Evolutionary conservation across 495 filamentous ascomycete genomes (phyloP).

Genomic region (Coniosporium apollinis): DNA sequence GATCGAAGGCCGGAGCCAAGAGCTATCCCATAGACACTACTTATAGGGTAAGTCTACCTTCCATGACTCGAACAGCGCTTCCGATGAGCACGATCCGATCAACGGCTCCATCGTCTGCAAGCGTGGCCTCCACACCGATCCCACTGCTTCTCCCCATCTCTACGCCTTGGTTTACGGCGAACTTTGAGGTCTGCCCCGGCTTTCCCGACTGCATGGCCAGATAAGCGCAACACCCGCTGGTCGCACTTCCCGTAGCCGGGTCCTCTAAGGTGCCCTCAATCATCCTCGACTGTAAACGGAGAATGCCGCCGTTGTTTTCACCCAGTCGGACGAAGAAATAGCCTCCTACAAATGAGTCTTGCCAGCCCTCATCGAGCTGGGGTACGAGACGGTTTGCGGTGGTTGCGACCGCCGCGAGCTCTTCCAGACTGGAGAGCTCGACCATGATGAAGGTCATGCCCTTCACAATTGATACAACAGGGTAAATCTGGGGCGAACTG

Average conservation of each 20-base stretch:
- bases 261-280: constrained; percentile 42
- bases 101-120: constrained; percentile 16
- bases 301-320: constrained; percentile 16
- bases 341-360: constrained; percentile 30
- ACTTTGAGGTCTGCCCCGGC: constrained; percentile 21
- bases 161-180: constrained; percentile 51
- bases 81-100: constrained; percentile 17
- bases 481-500: constrained; percentile 23
- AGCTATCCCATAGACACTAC: too few relatives aligned
- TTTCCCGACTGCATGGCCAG: constrained; percentile 31
- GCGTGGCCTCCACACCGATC: constrained; percentile 30
- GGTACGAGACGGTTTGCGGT: constrained; percentile 6
- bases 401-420: constrained; percentile 22
- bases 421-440: constrained; percentile 29
- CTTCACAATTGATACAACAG: constrained; percentile 46
- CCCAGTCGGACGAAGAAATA: constrained; percentile 38
- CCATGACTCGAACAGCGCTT: constrained; percentile 22
- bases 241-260: constrained; percentile 51
- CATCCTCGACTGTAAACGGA: constrained; percentile 33
- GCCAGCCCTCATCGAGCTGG: constrained; percentile 41
- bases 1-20: too few relatives aligned
- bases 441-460: constrained; percentile 51
- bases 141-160: constrained; percentile 61
- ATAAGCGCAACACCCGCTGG: constrained; percentile 38
- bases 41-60: constrained; percentile 15